Evolutionary conservation across 441 rosid species (phyloP), one percentile per base, ranked within the genome.

Genomic region (Eruca vesicaria): DNA sequence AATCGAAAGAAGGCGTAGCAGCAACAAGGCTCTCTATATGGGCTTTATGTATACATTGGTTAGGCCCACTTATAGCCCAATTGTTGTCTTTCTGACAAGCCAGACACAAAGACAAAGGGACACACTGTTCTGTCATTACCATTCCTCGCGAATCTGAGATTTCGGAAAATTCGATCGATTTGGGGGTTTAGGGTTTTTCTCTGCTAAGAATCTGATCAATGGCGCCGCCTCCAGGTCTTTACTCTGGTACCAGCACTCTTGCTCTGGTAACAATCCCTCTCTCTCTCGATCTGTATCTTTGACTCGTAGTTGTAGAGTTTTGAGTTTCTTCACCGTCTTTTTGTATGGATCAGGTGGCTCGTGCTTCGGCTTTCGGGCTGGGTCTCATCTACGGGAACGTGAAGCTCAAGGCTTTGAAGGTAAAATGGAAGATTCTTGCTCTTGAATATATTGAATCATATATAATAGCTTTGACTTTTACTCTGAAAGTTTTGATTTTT

Each of bases 191-290:
- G 74, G 78, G 79, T 72, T 68, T 75, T 38, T 70, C 14, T 21
- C 21, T 56, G 66, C 70, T 45, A 12, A 50, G 23, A 36, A 65
- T 23, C 61, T 35, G 6, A 64, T 59, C 63, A 75, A 92, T 92
- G 97, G 78, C 97, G 76, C 90, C 90, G 56, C 91, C 93, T 52
- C 90, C 93, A 15, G 97, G 95, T 43, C 97, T 92, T 32, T 93
- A 89, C 88, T 86, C 98, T 78, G 97, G 98, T 73, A 81, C 83
- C 68, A 93, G 98, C 87, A 88, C 98, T 55, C 89, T 93, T 19
- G 93, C 96, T 23, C 81, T 90, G 88, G 96, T 90, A 88, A 75
- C 18, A 15, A 43, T 18, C 10, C 43, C 69, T 41, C 21, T n/a
- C 63, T 65, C 10, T 69, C 20, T 63, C 32, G 69, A 71, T 60